Evolutionary conservation across 805 yeast genomes (phyloP), one percentile per base, ranked within the genome.

Genomic region (Ogataea philodendri): DNA sequence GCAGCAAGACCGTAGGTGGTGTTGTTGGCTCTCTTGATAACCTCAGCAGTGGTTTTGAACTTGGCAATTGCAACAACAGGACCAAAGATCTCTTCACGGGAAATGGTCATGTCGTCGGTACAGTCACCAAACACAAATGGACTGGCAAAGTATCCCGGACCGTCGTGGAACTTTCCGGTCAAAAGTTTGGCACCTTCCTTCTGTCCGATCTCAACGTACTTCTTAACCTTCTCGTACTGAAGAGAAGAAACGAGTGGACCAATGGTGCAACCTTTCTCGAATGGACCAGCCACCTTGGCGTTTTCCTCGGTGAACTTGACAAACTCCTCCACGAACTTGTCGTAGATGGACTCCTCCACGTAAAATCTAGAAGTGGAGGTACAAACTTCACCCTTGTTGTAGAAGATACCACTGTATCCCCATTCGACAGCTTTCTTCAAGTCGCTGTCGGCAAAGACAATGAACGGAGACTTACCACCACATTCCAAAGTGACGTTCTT

Each of bases 1-100:
- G 89, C 85, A 57, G 87, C 89, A 56, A 83, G 72, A 48, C 90
- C 93, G 52, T 78, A 83, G 36, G 72, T 73, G 25, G 86, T 70
- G 58, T 72, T 71, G 59, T 83, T 83, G 22, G 89, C 87, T 61
- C 72, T 65, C 30, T 63, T 62, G 39, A 82, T 67, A 39, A 70
- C 88, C 54, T 83, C 86, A 39, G 79, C 84, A 37, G 70, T 65
- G 37, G 80, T 73, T 51, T 64, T 64, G 64, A 83, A 83, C 62
- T 80, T 82, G 46, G 80, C 65, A 39, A 80, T 69, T 15, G 84
- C 70, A 32, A 81, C 84, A 40, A 83, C 88, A 24, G 93, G 93
- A 34, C 93, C 93, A 46, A 83, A 83, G 48, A 83, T 82, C 63
- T 83, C 93, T 52, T 83, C 89, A 51, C 63, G 72, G 42, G 75